Conservation (phyloP, 805 yeast genomes). For the Wickerhamomyces canadensis region DNA sequence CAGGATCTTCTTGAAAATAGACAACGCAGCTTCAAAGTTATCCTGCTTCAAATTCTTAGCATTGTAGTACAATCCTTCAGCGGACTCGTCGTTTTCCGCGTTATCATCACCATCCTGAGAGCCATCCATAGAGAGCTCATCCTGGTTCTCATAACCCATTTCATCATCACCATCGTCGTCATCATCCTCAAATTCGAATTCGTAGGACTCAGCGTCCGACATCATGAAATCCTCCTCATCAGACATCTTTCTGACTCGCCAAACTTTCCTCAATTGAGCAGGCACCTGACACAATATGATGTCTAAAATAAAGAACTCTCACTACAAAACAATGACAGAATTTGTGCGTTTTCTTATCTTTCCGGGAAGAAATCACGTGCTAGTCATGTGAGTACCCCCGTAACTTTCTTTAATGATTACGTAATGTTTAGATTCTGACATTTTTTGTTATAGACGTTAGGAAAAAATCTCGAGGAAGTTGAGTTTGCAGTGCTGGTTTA, state of each 20-base stretch:
- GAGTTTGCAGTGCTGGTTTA: too few species aligned
- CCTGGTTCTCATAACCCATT: slow-evolving; percentile 3
- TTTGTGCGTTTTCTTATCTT: too few species aligned
- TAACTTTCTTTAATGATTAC: too few species aligned
- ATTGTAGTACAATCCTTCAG: slow-evolving; percentile 23
- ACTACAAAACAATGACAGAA: too few species aligned
- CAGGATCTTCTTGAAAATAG: slow-evolving; percentile 15
- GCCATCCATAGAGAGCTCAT: slow-evolving; percentile 1
- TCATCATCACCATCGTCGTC: slow-evolving; percentile 18
- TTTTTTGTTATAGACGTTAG: too few species aligned
- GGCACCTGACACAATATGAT: too few species aligned
- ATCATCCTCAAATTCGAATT: slow-evolving; percentile 23
- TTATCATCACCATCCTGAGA: slow-evolving; percentile 23
- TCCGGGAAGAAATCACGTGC: background rate
- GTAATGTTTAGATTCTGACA: too few species aligned
- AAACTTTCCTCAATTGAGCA: too few species aligned
- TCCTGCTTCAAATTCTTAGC: slow-evolving; percentile 21
- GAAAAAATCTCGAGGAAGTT: too few species aligned
- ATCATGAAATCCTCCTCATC: slow-evolving; percentile 26
- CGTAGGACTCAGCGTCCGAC: slow-evolving; percentile 25
- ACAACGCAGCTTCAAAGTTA: slow-evolving; percentile 18
- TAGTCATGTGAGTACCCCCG: too few species aligned
- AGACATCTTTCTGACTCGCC: slow-evolving; percentile 21
- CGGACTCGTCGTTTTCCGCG: slow-evolving; percentile 22
- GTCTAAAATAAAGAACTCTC: too few species aligned